Base-by-base conservation (phyloP, 2,329 filamentous ascomycete genomes). In the Fusarium nodosum region DNA sequence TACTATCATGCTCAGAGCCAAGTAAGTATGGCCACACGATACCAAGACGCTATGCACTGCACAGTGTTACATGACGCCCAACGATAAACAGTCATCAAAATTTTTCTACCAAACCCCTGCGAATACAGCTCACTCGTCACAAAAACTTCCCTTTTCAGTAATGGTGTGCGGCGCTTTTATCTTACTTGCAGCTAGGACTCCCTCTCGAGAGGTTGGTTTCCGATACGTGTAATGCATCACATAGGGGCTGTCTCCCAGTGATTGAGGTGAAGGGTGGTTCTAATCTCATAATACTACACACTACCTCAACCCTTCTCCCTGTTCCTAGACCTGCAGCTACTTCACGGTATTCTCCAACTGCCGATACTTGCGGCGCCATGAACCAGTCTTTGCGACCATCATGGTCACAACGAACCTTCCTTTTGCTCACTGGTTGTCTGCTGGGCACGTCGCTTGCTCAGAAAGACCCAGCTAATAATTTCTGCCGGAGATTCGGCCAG, bases 401-500 rank as follows among this genome's bases (percentile, higher is more conserved):
- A 7, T 22, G 44, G 33, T 9, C n/a, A 30, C 16, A 18, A 8
- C 24, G 12, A 6, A 15, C 15, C 8, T 16, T 58, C 2, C 2
- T 45, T 2, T 26, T 59, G 6, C 5, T 60, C 7, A 6, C 24
- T 24, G 48, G n/a, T 13, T 34, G 16, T 11, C n/a, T 48, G 2
- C n/a, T 30, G 3, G 11, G n/a, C 7, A 12, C 12, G 4, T 34
- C 41, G 1, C 2, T 48, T 12, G 53, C 33, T 6, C 44, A 60
- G 31, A 50, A 59, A 20, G 54, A 60, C 3, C 57, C 54, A 26
- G 16, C 33, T 5, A 36, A 42, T 1, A 60, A 50, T 24, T 60
- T 60, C 8, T 60, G 42, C 16, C 30, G 54, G 5, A 50, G 57
- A 30, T 60, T 44, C 44, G 57, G 57, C 4, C 54, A 60, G 13